Evolutionary conservation across 202 grass and related monocot species (phyloP).

Genomic region (Panicum virgatum): DNA sequence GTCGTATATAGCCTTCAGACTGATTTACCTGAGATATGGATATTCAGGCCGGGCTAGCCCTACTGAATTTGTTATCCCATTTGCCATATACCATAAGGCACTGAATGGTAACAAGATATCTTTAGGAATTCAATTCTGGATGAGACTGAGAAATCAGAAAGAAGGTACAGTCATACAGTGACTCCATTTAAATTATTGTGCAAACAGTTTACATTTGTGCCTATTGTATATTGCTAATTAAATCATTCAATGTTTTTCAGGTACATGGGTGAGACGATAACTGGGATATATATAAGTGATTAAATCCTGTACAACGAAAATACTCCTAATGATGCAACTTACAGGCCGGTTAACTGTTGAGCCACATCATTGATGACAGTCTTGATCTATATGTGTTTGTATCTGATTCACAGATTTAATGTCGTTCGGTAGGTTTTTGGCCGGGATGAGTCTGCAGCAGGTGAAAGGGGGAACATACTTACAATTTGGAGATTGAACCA

Average conservation of each 20-base stretch:
- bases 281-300: constrained; percentile 72
- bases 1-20: neutral
- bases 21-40: constrained; percentile 28
- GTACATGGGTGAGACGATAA: constrained; percentile 98
- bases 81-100: constrained; percentile 98
- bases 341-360: constrained; percentile 56
- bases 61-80: constrained; percentile 93
- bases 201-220: neutral
- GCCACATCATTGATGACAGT: neutral
- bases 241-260: constrained; percentile 45
- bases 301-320: constrained; percentile 92
- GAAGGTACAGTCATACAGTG: constrained; percentile 52
- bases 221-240: neutral
- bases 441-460: constrained; percentile 95
- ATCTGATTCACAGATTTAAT: constrained; percentile 24
- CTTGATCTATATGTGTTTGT: neutral
- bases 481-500: constrained; percentile 96
- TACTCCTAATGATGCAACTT: constrained; percentile 93
- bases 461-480: constrained; percentile 85
- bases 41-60: constrained; percentile 91
- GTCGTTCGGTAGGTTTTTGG: constrained; percentile 63
- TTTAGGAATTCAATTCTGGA: constrained; percentile 92
- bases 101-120: constrained; percentile 86
- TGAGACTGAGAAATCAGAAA: constrained; percentile 91
- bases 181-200: neutral